These are phyloP conservation scores for Hyphodiscus sp. DNA, from an alignment of 2,329 filamentous ascomycete species.

Conservation along the genomic window DNA sequence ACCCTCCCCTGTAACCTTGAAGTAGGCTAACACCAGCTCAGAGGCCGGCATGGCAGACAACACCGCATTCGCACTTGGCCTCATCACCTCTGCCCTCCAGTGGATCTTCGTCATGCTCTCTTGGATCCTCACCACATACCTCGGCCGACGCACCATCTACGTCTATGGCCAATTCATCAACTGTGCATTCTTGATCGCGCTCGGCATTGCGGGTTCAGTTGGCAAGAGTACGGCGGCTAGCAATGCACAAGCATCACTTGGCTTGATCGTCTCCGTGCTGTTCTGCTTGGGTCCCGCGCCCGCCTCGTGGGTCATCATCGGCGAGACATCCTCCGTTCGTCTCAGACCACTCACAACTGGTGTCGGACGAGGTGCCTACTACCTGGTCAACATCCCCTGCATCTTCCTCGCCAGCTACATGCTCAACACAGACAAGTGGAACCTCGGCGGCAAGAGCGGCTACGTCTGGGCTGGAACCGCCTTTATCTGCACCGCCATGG, in stretches of 20 bases:
- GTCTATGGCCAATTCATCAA: slow-evolving; percentile 53
- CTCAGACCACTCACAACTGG: slow-evolving; percentile 60
- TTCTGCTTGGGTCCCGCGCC: slow-evolving; percentile 58
- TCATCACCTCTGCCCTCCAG: slow-evolving; percentile 59
- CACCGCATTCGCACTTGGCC: slow-evolving; percentile 53
- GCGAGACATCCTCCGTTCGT: slow-evolving; percentile 59
- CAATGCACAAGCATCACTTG: slow-evolving; percentile 54
- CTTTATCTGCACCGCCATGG: slow-evolving; percentile 44
- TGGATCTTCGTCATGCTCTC: slow-evolving; percentile 58
- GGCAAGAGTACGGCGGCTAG: slow-evolving; percentile 34
- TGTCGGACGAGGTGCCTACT: slow-evolving; percentile 57
- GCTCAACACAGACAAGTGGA: slow-evolving; percentile 44
- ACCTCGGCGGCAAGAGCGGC: slow-evolving; percentile 49
- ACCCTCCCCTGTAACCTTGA: slow-evolving; percentile 8
- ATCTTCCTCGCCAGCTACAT: slow-evolving; percentile 57
- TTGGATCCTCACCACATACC: slow-evolving; percentile 59
- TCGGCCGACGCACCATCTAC: slow-evolving; percentile 59
- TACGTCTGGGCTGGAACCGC: slow-evolving; percentile 55
- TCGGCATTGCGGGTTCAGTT: slow-evolving; percentile 53
- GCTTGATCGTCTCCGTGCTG: slow-evolving; percentile 58
- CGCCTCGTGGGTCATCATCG: slow-evolving; percentile 61
- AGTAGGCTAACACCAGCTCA: slow-evolving; percentile 32
- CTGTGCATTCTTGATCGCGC: slow-evolving; percentile 45
- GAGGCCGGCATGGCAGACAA: slow-evolving; percentile 53
- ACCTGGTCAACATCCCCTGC: slow-evolving; percentile 58